Evolutionary conservation across 768 basidiomycete genomes (phyloP).

Genomic region (Zangia roseola): DNA sequence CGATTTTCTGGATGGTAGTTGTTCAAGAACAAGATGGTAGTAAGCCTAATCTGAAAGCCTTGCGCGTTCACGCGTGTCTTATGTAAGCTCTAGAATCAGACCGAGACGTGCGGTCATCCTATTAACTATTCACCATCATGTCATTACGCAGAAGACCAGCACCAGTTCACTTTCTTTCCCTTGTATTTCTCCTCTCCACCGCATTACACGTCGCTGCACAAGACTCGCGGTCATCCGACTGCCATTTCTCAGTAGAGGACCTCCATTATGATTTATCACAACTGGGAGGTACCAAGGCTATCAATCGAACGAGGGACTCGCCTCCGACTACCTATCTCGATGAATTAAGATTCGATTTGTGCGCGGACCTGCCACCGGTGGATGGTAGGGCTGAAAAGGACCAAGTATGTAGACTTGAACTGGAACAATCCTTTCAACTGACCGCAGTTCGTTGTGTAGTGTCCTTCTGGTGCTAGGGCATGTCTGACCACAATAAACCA

Average conservation of each 20-base stretch:
- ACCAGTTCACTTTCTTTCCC: conserved; percentile 8
- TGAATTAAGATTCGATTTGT: conserved; percentile 64
- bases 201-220: conserved; percentile 33
- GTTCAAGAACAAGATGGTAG: conserved; percentile 9
- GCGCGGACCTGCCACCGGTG: conserved; percentile 50
- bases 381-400: conserved; percentile 53
- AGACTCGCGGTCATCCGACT: conserved; percentile 49
- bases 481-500: conserved; percentile 70
- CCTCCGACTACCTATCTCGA: conserved; percentile 68
- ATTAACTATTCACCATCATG: conserved; percentile 17
- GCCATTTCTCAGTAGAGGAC: conserved; percentile 41
- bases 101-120: neutral
- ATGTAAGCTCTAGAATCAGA: conserved; percentile 21
- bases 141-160: conserved; percentile 12
- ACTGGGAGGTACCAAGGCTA: conserved; percentile 50
- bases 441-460: conserved; percentile 42
- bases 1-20: conserved; percentile 11
- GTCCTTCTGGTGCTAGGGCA: conserved; percentile 63
- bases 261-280: conserved; percentile 59
- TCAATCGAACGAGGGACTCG: conserved; percentile 50
- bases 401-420: conserved; percentile 60
- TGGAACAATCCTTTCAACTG: neutral
- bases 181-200: conserved; percentile 20
- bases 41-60: conserved; percentile 17
- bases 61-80: conserved; percentile 34